Conservation (phyloP, 768 basidiomycete genomes). For the Mycena belliarum region DNA sequence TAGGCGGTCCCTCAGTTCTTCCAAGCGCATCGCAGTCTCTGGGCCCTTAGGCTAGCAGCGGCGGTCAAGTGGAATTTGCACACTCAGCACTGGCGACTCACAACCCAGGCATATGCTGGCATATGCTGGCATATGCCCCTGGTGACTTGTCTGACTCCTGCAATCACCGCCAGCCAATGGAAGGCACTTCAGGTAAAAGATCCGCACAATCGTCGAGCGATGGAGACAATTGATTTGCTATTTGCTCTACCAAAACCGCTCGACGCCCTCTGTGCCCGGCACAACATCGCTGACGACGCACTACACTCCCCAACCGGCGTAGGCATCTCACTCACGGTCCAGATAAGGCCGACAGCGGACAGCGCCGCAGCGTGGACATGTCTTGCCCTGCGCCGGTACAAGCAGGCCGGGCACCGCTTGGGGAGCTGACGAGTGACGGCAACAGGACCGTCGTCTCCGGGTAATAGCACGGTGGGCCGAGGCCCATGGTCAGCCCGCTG, state of each 20-base stretch:
- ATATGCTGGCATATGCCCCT: too few relatives aligned
- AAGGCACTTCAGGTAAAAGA: too few relatives aligned
- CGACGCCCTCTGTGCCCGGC: not conserved
- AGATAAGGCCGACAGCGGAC: not conserved
- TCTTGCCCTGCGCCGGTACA: not conserved
- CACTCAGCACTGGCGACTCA: too few relatives aligned
- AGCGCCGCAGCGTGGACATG: not conserved
- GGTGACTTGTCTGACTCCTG: too few relatives aligned
- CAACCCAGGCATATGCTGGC: too few relatives aligned
- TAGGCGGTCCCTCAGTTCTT: too few relatives aligned
- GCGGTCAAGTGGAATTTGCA: too few relatives aligned
- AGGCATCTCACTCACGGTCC: conserved; percentile 21
- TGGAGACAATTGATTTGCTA: not conserved
- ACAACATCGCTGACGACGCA: conserved; percentile 20
- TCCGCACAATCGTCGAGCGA: too few relatives aligned
- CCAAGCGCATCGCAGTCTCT: too few relatives aligned
- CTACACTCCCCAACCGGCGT: conserved; percentile 8
- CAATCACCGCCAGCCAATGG: too few relatives aligned
- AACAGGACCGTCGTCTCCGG: conserved; percentile 11
- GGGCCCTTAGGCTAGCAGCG: too few relatives aligned
- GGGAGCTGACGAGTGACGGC: not conserved
- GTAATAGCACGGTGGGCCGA: conserved; percentile 36
- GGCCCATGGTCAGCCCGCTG: too few relatives aligned
- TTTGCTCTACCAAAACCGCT: not conserved
- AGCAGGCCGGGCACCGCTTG: not conserved